Percentiles rank a stretch among this genome's conserved stretches.
Evolutionary conservation across 1,284 basidiomycete genomes (phyloP).

Genomic region (Clitocybe nebularis): DNA sequence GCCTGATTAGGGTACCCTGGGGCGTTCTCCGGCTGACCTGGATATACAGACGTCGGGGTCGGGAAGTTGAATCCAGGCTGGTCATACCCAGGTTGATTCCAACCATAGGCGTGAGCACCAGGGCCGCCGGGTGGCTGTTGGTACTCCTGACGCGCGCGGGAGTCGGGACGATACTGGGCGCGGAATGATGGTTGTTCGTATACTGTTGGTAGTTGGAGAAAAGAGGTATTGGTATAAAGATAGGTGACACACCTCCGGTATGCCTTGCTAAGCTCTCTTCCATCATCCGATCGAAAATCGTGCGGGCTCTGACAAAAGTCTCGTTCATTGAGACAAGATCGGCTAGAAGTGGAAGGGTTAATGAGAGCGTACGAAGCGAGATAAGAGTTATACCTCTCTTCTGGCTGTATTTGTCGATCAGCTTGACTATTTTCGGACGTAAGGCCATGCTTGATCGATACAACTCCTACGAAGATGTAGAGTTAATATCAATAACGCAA

Average conservation of each 20-base stretch:
- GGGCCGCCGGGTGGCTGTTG: constrained; percentile 20
- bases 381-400: constrained; percentile 61
- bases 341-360: constrained; percentile 36
- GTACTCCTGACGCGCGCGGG: constrained; percentile 10
- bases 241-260: constrained; percentile 37
- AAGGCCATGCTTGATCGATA: constrained; percentile 88
- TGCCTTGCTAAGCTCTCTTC: constrained; percentile 81
- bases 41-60: constrained; percentile 29
- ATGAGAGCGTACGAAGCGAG: constrained; percentile 5
- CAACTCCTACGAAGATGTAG: constrained; percentile 57
- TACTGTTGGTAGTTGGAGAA: constrained; percentile 10
- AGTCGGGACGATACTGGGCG: constrained; percentile 29
- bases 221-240: background rate
- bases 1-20: constrained; percentile 14
- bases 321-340: constrained; percentile 90
- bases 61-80: constrained; percentile 28
- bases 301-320: constrained; percentile 78
- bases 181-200: background rate
- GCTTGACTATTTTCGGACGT: constrained; percentile 90
- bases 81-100: constrained; percentile 37
- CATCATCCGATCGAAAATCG: constrained; percentile 89
- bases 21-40: constrained; percentile 1
- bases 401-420: constrained; percentile 98
- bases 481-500: background rate
- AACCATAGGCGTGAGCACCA: constrained; percentile 26